These are phyloP conservation scores for Suillus placidus DNA, from an alignment of 768 basidiomycete genomes.

Conservation along the genomic window DNA sequence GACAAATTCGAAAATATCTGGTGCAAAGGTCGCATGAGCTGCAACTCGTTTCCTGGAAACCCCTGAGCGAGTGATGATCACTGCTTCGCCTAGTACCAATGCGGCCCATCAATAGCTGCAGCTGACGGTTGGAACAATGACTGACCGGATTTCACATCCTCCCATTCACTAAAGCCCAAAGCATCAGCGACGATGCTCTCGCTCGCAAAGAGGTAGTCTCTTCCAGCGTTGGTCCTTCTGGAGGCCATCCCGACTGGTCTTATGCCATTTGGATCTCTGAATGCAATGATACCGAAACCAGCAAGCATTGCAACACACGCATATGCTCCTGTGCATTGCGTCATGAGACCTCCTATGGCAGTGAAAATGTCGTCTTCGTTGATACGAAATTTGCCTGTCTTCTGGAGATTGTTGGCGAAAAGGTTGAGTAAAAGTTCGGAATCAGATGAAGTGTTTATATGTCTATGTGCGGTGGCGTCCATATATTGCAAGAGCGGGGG, in stretches of 20 bases:
- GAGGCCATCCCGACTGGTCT: slow-evolving; percentile 88
- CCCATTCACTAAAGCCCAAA: slow-evolving; percentile 87
- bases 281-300: slow-evolving; percentile 97
- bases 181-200: slow-evolving; percentile 98
- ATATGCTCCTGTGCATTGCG: slow-evolving; percentile 88
- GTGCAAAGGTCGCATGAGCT: slow-evolving; percentile 78
- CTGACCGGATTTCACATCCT: slow-evolving; percentile 88
- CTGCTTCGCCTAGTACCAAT: slow-evolving; percentile 72
- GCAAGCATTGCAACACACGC: slow-evolving; percentile 99
- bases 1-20: slow-evolving; percentile 98
- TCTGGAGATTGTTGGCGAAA: slow-evolving; percentile 95
- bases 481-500: slow-evolving; percentile 81
- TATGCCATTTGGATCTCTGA: slow-evolving; percentile 98
- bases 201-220: slow-evolving; percentile 89
- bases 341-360: slow-evolving; percentile 88
- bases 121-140: background rate
- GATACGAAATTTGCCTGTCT: slow-evolving; percentile 98
- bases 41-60: slow-evolving; percentile 77
- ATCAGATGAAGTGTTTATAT: slow-evolving; percentile 98
- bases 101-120: slow-evolving; percentile 11
- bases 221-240: slow-evolving; percentile 58
- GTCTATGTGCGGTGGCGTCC: slow-evolving; percentile 94
- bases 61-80: slow-evolving; percentile 87
- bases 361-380: slow-evolving; percentile 99
- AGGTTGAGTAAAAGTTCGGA: slow-evolving; percentile 97